These are phyloP conservation scores for Vaccinium macrocarpon DNA, from an alignment of 148 eudicot species.

Conservation along the genomic window DNA sequence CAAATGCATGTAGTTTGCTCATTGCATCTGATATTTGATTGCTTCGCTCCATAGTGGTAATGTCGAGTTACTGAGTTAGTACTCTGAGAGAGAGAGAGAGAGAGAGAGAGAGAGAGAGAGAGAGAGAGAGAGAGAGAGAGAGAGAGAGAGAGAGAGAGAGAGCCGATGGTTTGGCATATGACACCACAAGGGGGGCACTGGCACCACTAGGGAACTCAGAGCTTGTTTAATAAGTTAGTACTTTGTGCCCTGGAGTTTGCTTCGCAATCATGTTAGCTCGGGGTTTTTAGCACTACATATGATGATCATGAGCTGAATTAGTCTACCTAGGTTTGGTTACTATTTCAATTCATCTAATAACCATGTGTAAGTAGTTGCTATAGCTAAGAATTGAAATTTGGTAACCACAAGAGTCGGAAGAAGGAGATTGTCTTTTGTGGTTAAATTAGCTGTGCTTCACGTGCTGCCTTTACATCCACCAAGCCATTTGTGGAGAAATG, in stretches of 20 bases:
- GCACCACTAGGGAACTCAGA: too few relatives aligned
- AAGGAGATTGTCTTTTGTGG: neutral
- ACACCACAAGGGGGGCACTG: too few relatives aligned
- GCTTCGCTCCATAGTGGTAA: neutral
- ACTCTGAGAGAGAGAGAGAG: too few relatives aligned
- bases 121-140: too few relatives aligned
- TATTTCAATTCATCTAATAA: neutral
- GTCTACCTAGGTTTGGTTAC: neutral
- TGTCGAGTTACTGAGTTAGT: neutral
- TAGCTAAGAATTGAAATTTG: neutral
- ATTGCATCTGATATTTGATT: neutral
- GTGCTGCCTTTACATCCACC: neutral
- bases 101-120: too few relatives aligned
- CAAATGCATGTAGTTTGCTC: neutral
- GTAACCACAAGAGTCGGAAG: neutral
- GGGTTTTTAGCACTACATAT: neutral
- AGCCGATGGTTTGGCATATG: too few relatives aligned
- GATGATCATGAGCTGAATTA: neutral
- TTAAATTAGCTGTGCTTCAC: neutral
- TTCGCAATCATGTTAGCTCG: too few relatives aligned
- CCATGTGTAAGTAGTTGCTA: neutral
- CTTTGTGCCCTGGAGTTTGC: neutral
- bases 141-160: too few relatives aligned
- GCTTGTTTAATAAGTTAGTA: neutral
- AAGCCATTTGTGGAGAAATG: neutral